Conservation (phyloP, 2,329 filamentous ascomycete genomes). For the Penicillium sclerotiorum region DNA sequence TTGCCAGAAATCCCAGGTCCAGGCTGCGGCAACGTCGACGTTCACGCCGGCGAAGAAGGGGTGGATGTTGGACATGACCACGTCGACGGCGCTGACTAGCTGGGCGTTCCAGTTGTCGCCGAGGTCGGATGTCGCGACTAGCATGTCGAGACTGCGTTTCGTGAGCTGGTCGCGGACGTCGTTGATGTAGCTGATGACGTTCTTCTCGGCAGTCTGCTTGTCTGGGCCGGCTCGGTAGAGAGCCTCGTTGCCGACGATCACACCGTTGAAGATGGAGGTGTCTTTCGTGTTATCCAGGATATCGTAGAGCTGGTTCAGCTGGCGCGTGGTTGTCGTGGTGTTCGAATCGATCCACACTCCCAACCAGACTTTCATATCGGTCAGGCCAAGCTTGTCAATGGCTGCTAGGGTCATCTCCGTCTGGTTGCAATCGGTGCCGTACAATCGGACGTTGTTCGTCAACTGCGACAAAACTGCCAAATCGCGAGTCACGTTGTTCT, state of each 20-base stretch:
- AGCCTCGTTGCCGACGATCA: conserved; percentile 67
- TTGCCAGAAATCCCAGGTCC: conserved; percentile 85
- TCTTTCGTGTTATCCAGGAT: conserved; percentile 64
- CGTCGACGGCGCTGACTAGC: conserved; percentile 73
- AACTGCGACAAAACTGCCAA: conserved; percentile 87
- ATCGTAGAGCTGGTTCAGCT: conserved; percentile 80
- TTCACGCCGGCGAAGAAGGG: conserved; percentile 87
- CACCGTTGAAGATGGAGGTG: conserved; percentile 58
- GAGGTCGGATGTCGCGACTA: conserved; percentile 84
- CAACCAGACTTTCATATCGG: conserved; percentile 84
- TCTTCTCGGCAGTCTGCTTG: conserved; percentile 65
- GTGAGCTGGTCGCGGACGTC: conserved; percentile 74
- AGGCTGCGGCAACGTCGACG: conserved; percentile 68
- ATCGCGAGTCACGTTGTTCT: conserved; percentile 93
- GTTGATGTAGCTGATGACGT: conserved; percentile 66
- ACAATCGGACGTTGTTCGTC: conserved; percentile 83
- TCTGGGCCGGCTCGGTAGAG: conserved; percentile 54
- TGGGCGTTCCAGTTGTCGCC: conserved; percentile 80
- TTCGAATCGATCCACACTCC: conserved; percentile 92
- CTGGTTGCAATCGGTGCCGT: conserved; percentile 97
- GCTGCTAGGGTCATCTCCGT: conserved; percentile 90
- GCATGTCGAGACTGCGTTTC: conserved; percentile 66
- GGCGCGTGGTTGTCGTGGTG: conserved; percentile 77
- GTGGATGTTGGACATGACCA: conserved; percentile 95
- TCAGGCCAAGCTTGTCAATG: conserved; percentile 71